Evolutionary conservation across 2,329 filamentous ascomycete genomes (phyloP).

Genomic region (Cladosporium sphaerospermum): DNA sequence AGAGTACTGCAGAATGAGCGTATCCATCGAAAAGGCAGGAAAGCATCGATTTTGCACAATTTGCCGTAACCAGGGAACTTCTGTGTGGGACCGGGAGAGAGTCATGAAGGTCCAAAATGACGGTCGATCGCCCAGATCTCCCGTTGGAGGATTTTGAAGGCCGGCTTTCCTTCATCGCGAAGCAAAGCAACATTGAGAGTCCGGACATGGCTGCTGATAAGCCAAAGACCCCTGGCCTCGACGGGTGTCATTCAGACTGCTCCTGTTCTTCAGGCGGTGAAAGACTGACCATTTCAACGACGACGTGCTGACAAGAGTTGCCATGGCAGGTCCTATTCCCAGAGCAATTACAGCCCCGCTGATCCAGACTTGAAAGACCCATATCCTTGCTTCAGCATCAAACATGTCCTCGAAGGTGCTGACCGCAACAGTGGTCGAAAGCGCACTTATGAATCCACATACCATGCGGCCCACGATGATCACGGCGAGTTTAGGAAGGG

Average conservation of each 20-base stretch:
- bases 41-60: constrained; percentile 34
- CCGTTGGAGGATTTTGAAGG: constrained; percentile 37
- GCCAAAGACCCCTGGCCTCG: constrained; percentile 43
- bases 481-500: constrained; percentile 30
- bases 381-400: constrained; percentile 39
- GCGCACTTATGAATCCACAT: constrained; percentile 40
- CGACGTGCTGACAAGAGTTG: constrained; percentile 33
- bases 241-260: background rate
- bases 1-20: too few relatives aligned
- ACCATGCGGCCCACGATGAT: constrained; percentile 38
- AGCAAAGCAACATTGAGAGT: constrained; percentile 30
- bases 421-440: constrained; percentile 42
- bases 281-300: constrained; percentile 33
- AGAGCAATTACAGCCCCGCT: constrained; percentile 39
- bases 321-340: constrained; percentile 40
- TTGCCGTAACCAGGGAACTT: constrained; percentile 31
- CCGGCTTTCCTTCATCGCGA: constrained; percentile 39
- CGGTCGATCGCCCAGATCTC: constrained; percentile 29
- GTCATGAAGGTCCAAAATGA: constrained; percentile 21
- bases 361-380: constrained; percentile 43
- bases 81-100: constrained; percentile 33
- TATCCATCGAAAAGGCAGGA: constrained; percentile 26
- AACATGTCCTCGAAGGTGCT: constrained; percentile 47
- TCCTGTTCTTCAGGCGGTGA: too few relatives aligned
- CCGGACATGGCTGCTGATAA: constrained; percentile 36